Percentiles rank a stretch among this genome's conserved stretches.
Evolutionary conservation across 345 rosid genomes (phyloP).

Genomic region (Hibiscus tridactylites): DNA sequence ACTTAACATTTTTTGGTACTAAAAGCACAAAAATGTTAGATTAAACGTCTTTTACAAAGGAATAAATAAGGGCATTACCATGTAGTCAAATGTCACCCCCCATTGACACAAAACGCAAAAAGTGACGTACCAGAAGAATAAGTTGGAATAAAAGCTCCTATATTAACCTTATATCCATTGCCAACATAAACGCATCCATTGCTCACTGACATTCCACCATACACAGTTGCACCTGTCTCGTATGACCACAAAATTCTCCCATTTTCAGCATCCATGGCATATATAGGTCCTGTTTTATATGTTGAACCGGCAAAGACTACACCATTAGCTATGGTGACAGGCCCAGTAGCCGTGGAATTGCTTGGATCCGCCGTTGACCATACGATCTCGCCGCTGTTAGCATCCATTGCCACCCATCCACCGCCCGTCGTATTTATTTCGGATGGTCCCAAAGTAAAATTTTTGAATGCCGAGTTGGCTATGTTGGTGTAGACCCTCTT

Average conservation of each 20-base stretch:
- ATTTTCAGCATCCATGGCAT: constrained; percentile 19
- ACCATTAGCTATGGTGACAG: constrained; percentile 21
- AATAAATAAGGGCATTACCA: background rate
- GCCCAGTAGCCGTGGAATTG: constrained; percentile 14
- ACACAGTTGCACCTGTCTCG: constrained; percentile 17
- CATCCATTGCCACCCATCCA: constrained; percentile 30
- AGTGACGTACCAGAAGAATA: constrained; percentile 18
- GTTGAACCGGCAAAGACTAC: constrained; percentile 23
- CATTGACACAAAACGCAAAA: constrained; percentile 17
- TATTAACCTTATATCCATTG: constrained; percentile 10
- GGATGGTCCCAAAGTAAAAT: constrained; percentile 22
- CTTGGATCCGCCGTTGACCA: constrained; percentile 21
- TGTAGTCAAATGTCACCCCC: background rate
- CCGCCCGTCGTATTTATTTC: background rate
- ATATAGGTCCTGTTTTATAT: constrained; percentile 13
- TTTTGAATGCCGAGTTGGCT: constrained; percentile 14
- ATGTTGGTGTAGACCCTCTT: constrained; percentile 25
- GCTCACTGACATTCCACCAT: constrained; percentile 20
- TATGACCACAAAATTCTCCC: constrained; percentile 22
- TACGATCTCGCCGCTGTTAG: constrained; percentile 8
- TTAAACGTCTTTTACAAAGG: too few species aligned
- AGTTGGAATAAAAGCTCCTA: constrained; percentile 6
- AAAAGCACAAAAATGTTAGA: too few species aligned
- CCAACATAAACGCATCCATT: constrained; percentile 22
- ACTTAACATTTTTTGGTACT: too few species aligned